Evolutionary conservation across 2,329 filamentous ascomycete species (phyloP), one percentile per base, ranked within the genome.

Genomic region (Dactylellina leptospora): DNA sequence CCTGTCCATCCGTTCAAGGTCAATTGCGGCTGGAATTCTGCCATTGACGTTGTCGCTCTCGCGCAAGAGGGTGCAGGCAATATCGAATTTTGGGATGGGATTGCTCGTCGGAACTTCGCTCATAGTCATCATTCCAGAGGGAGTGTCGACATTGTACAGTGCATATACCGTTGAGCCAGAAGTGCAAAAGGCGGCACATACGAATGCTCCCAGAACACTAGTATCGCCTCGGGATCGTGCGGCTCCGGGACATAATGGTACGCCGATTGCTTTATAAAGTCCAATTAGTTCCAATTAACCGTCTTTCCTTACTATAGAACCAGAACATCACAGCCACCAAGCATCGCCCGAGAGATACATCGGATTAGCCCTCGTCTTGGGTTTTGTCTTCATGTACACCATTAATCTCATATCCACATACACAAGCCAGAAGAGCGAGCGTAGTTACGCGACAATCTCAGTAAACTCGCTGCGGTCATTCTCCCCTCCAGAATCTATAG

Each of bases 101-200:
- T 90, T 99, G 55, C 84, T 99, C 6, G 93, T 99, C 13, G 95
- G 95, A 33, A 97, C 95, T 25, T 93, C 93, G 0, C 85, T 99
- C 75, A 93, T 97, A 75, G 92, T 99, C 28, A 97, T 99, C 78
- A 96, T 99, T 77, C 95, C 95, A 0, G 95, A 99, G 80, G 95
- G 95, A 36, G 89, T 97, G 70, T 93, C 97, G 79, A 93, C 95
- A 2, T 85, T 97, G 64, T 91, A 95, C 76, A 87, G 82, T 75
- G 84, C 86, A 36, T 80, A 77, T 54, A 11, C 74, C 38, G 50
- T 72, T 27, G 58, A 76, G 64, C 74, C 78, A 70, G 66, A 81
- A 79, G 63, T 78, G 75, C 68, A 76, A 79, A 48, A 78, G 74
- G 72, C 76, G 75, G 16, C 78, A 77, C 36, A 75, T 13, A 54